Evolutionary conservation across 2,329 filamentous ascomycete genomes (phyloP), one percentile per base, ranked within the genome.

Genomic region (Aspergillus pseudoterreus): DNA sequence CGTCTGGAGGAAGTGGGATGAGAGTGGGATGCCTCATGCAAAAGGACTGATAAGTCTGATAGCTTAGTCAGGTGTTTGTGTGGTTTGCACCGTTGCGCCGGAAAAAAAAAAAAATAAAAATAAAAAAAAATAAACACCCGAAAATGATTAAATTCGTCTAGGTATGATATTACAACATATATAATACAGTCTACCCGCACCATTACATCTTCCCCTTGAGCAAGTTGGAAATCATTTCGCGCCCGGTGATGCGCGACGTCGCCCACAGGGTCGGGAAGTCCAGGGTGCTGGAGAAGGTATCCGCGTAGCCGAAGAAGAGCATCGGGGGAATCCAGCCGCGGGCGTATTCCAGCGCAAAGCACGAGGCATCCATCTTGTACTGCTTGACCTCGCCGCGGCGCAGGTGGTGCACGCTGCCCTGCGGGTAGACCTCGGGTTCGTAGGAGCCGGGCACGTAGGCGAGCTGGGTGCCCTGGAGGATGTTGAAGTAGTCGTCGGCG

Each of bases 401-500:
- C 48, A 72, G 61, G 58, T 71, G 69, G 61, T 72, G 69, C 15
- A 72, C 69, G 54, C 58, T 66, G 27, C 69, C 69, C 46, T 66
- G 61, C 14, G 68, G 68, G 60, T 72, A 72, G 44, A 67, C 61
- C 57, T 72, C 69, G 14, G 69, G 60, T 52, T 71, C 68, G 63
- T 63, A 72, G 43, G 57, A 51, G 38, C 69, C 69, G n/a, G 69
- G 69, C 4, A 66, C 62, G 58, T 69, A 72, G 55, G 69, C 69
- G 24, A 71, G 60, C 55, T 72, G 69, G 22, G 69, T 70, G 49
- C 69, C 69, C 38, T 67, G 62, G 30, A 96, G 79, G 78, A 96
- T 95, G 78, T 92, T 83, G 80, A 96, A 96, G 79, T 94, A 96
- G 78, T 96, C 91, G 74, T 95, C 88, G 14, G 90, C 90, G 11